Base-by-base conservation (phyloP, 139 green algal species). In the Spirogloea muscicola region DNA sequence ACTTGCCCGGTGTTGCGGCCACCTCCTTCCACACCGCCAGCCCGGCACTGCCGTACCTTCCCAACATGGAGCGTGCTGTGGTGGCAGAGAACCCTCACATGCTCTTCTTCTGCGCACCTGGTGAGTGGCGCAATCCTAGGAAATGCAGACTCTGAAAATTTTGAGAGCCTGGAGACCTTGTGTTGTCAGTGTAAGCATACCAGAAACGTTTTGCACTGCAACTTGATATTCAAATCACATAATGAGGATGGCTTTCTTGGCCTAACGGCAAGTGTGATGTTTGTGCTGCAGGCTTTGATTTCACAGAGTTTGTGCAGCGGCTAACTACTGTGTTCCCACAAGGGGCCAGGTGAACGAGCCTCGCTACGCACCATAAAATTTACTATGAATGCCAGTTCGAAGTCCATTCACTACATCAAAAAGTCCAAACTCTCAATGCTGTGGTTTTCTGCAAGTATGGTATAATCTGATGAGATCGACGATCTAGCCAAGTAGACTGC, bases 51-150 rank as follows among this genome's bases (percentile, higher is more conserved):
- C 59, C 59, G 37, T 34, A 43, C 6, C 27, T 68, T 10, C 59
- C 59, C 5, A 6, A 68, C 27, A 55, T 68, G 9, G 18, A 5
- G 59, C 43, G 59, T 31, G 59, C 59, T 34, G 59, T 68, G 13
- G 33, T 68, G 10, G 59, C 43, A 21, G n/a, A 37, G 6, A 68
- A 68, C 46, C 59, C 59, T 6, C 59, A 68, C 59, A 68, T 68
- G 59, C 10, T 68, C 13, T 31, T 68, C 29, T 38, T 68, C 29
- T 29, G 59, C 43, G 59, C 59, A 25, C 59, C 59, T 27, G 25
- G 59, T 68, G 40, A 7, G n/a, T n/a, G n/a, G n/a, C n/a, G n/a
- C n/a, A n/a, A n/a, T n/a, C n/a, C n/a, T n/a, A n/a, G n/a, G n/a
- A n/a, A n/a, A n/a, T n/a, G n/a, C n/a, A n/a, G n/a, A n/a, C n/a